A percentile compares a stretch with the other conserved stretches of the same genome.
Evolutionary conservation across 2,329 filamentous ascomycete species (phyloP).

Genomic region (Helotiales sp.): DNA sequence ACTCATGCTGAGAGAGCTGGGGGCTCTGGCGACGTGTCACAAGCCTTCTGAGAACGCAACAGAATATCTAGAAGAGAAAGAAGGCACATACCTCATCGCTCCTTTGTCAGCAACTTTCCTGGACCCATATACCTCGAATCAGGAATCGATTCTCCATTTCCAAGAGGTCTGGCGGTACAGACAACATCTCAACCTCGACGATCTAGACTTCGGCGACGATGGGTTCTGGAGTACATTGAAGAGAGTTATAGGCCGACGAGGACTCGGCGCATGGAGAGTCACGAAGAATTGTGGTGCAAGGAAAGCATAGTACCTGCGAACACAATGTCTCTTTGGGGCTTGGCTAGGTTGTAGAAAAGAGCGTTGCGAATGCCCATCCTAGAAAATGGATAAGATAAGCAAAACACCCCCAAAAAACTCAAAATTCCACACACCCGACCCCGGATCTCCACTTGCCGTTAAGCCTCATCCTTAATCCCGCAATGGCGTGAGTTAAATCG

Average conservation of each 20-base stretch:
- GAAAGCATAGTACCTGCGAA: not conserved
- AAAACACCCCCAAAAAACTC: conserved; percentile 15
- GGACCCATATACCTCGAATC: conserved; percentile 59
- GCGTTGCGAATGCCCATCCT: conserved; percentile 3
- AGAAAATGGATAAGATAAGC: conserved; percentile 6
- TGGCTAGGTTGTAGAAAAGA: not conserved
- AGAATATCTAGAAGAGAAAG: conserved; percentile 63
- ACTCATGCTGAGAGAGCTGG: conserved; percentile 62
- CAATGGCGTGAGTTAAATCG: conserved; percentile 18
- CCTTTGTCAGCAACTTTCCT: conserved; percentile 74
- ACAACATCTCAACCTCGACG: conserved; percentile 76
- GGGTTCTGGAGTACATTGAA: conserved; percentile 74
- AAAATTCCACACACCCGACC: conserved; percentile 7
- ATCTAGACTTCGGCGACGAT: conserved; percentile 79
- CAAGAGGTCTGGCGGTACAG: conserved; percentile 72
- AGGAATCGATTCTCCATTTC: conserved; percentile 58
- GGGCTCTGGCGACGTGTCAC: conserved; percentile 64
- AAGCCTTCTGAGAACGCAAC: conserved; percentile 59
- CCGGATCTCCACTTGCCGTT: conserved; percentile 2
- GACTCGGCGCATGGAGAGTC: conserved; percentile 66
- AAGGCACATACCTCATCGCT: conserved; percentile 73
- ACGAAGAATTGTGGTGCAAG: conserved; percentile 51
- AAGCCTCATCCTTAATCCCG: conserved; percentile 9
- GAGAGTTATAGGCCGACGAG: conserved; percentile 68
- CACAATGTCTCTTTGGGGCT: not conserved